Evolutionary conservation across 2,329 filamentous ascomycete genomes (phyloP), one percentile per base, ranked within the genome.

Genomic region (Apiospora saccharicola): DNA sequence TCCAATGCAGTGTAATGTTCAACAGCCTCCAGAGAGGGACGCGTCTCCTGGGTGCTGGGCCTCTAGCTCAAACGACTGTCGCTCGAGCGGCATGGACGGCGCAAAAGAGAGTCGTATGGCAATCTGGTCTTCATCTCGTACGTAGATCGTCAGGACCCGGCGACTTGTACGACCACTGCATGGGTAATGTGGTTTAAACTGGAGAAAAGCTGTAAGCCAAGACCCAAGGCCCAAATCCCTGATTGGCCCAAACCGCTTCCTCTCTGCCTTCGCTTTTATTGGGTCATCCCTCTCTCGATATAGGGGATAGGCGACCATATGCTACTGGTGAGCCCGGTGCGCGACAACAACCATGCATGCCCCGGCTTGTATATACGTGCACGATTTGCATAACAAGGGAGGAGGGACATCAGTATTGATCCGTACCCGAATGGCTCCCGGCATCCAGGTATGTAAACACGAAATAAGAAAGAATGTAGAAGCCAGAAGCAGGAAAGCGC

Each of bases 101-200:
- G 41, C 24, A 47, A 44, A 68, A 5, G 10, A 6, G 41, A 68
- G 26, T 46, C 41, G 24, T 68, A 43, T 26, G 67, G 44, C n/a
- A 34, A 68, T 68, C 67, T 68, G 13, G 41, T 46, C 44, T 26
- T 68, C 41, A 34, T 46, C 67, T 46, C 46, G 67, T 44, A 68
- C 30, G 57, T 22, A 64, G 57, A 64, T 64, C 67, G 67, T 67
- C 41, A 44, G 43, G n/a, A 30, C 44, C 67, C 67, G 43, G 41
- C 16, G 26, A 14, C 44, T 43, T 68, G 67, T 47, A 47, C 24
- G 41, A 68, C 41, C n/a, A 68, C 67, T 46, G 44, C 67, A 68
- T 68, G 67, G 44, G n/a, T 37, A 61, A 30, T 19, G 34, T 34
- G 10, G 57, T 64, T 64, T 64, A 41, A 41, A 64, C 30, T 64